These are phyloP conservation scores for Chloranthus sessilifolius DNA, from an alignment of 164 flowering plant species.

Conservation along the genomic window DNA sequence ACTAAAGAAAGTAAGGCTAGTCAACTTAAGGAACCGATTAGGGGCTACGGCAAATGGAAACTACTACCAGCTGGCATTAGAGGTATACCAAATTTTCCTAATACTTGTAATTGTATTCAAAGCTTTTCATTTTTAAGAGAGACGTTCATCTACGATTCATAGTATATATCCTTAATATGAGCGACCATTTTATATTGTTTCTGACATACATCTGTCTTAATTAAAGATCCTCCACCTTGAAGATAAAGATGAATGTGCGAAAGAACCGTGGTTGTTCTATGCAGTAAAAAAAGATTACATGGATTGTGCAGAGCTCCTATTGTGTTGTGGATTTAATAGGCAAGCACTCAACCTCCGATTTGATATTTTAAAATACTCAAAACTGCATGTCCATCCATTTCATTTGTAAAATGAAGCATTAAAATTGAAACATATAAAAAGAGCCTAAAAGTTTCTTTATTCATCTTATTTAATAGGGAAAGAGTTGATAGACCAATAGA, in stretches of 20 bases:
- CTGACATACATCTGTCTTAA: background rate
- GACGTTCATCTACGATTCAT: too few species aligned
- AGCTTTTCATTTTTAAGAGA: too few species aligned
- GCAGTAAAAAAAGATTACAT: slow-evolving; percentile 47
- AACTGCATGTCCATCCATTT: too few species aligned
- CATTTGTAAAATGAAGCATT: too few species aligned
- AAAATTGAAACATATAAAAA: too few species aligned
- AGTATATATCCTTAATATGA: too few species aligned
- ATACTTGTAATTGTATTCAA: too few species aligned
- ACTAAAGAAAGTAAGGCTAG: slow-evolving; percentile 42
- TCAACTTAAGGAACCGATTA: slow-evolving; percentile 35
- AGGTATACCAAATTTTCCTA: too few species aligned
- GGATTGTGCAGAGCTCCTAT: slow-evolving; percentile 46
- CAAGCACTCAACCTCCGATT: slow-evolving; percentile 55
- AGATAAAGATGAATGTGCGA: slow-evolving; percentile 36
- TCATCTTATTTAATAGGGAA: slow-evolving; percentile 33
- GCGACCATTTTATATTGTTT: background rate
- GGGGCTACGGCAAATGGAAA: slow-evolving; percentile 53
- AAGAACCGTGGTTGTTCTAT: slow-evolving; percentile 57
- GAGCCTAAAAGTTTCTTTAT: too few species aligned
- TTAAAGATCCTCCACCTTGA: slow-evolving; percentile 33
- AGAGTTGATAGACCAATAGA: slow-evolving; percentile 67
- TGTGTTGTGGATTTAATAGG: slow-evolving; percentile 42
- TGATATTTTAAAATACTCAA: too few species aligned
- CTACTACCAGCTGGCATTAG: slow-evolving; percentile 30